Evolutionary conservation across 768 basidiomycete genomes (phyloP).

Genomic region (Rhodotorula babjevae): DNA sequence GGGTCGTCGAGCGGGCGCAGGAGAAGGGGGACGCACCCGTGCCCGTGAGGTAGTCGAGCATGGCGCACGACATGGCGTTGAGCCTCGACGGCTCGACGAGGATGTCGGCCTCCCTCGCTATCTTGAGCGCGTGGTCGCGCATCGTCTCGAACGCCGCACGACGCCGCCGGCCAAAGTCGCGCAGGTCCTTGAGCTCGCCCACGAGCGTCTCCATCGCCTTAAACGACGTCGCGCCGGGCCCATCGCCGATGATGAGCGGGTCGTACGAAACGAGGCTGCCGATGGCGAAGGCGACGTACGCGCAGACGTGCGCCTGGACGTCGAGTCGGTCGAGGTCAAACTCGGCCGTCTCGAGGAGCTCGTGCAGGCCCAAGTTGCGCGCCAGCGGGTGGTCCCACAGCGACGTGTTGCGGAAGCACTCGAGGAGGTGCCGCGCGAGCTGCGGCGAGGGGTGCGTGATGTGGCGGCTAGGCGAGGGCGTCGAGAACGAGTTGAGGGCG

Average conservation of each 20-base stretch:
- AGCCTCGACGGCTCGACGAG: background rate
- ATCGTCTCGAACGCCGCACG: background rate
- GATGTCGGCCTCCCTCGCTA: background rate
- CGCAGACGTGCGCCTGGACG: background rate
- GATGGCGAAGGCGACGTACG: background rate
- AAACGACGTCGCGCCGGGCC: background rate
- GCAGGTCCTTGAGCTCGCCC: background rate
- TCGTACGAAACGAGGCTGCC: background rate
- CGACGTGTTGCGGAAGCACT: background rate
- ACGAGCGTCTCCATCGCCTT: background rate
- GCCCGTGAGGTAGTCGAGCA: background rate
- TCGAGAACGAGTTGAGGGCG: background rate
- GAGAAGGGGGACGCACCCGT: background rate
- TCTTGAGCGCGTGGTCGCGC: background rate
- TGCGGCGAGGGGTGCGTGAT: background rate
- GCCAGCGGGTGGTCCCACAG: background rate
- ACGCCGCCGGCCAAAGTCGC: background rate
- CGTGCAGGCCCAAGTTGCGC: background rate
- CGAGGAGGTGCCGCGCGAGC: background rate
- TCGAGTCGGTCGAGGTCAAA: background rate
- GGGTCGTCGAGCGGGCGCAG: no score
- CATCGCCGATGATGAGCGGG: background rate
- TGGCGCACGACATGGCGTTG: background rate
- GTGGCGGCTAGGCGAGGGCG: background rate
- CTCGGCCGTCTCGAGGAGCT: background rate